A percentile compares a stretch with the other conserved stretches of the same genome.
These are phyloP conservation scores for Tolypocladium cylindrosporum DNA, from an alignment of 2,329 filamentous ascomycete species.

Conservation along the genomic window DNA sequence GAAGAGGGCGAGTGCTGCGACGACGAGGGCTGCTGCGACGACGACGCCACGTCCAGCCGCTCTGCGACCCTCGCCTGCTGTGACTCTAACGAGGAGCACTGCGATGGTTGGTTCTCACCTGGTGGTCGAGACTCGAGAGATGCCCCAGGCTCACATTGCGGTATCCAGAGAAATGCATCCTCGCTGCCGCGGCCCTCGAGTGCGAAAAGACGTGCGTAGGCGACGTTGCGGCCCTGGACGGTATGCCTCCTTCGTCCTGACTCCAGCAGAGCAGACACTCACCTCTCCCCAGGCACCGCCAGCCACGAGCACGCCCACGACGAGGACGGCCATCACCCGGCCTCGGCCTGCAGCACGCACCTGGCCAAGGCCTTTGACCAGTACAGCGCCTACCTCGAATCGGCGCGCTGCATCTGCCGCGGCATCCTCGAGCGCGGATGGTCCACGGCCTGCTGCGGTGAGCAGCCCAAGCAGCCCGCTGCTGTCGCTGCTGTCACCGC, in stretches of 20 bases:
- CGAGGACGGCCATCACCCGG: slow-evolving; percentile 12
- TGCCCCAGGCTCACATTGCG: slow-evolving; percentile 1
- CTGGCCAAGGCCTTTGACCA: slow-evolving; percentile 21
- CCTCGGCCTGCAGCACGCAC: slow-evolving; percentile 20
- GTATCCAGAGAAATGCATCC: slow-evolving; percentile 19
- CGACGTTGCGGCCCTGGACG: slow-evolving; percentile 8
- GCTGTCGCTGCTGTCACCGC: neutral
- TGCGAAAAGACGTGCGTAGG: slow-evolving; percentile 19
- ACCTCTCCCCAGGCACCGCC: slow-evolving; percentile 3
- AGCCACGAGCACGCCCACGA: slow-evolving; percentile 17
- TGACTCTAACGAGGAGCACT: slow-evolving; percentile 14
- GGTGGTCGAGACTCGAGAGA: neutral
- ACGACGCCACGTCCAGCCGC: slow-evolving; percentile 3
- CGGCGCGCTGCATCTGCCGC: slow-evolving; percentile 27
- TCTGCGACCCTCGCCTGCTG: slow-evolving; percentile 14
- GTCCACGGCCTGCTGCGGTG: slow-evolving; percentile 16
- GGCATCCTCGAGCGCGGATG: slow-evolving; percentile 18
- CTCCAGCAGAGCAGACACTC: neutral
- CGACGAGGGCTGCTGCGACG: slow-evolving; percentile 9
- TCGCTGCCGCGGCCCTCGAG: slow-evolving; percentile 17
- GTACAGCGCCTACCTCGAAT: slow-evolving; percentile 24
- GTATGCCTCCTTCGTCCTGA: slow-evolving; percentile 7
- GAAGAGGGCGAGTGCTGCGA: slow-evolving; percentile 6
- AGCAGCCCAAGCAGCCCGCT: slow-evolving; percentile 1
- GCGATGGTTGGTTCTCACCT: slow-evolving; percentile 10